Base-by-base conservation (phyloP, 1,284 basidiomycete species). In the Leccinum colubrinum region DNA sequence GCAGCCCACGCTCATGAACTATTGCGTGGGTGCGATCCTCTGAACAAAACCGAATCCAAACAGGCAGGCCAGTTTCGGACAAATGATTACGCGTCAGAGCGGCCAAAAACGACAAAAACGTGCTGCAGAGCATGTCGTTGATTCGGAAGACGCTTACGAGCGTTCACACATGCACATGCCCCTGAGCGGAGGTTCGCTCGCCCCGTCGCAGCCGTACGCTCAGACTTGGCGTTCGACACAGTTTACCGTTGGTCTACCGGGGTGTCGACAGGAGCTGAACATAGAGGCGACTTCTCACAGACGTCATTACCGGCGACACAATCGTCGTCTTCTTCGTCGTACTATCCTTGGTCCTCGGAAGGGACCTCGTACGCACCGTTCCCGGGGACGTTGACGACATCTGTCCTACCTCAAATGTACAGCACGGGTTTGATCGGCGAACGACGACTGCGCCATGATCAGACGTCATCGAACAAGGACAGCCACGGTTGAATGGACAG, bases 1-100 rank as follows among this genome's bases (percentile, higher is more conserved):
- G 91, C 91, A 2, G 84, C 80, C 9, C 85, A 91, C 11, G 90
- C 90, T 6, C 80, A 86, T 58, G 88, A 92, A 67, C 83, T 94
- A 14, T 80, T 94, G 39, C 80, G 84, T 56, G 90, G 88, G 27
- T 81, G 86, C 43, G 86, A 87, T 68, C 78, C 83, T 15, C 78
- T 81, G 59, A 68, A 77, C 51, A 77, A 74, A 50, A 71, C 68
- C 22, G 55, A 66, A 7, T 56, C 69, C 33, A 67, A 59, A 30
- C 30, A 30, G 30, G 25, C 30, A 30, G 17, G 17, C 27, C 52
- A 25, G 59, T 67, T 25, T 64, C 66, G 52, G 68, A 54, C 59
- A 62, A 62, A 57, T 62, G 8, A 59, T 61, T 17, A 58, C 68
- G 63, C 70, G 78, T 78, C 70, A 78, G 79, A 54, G 70, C 74